A percentile compares a stretch with the other conserved stretches of the same genome.
Conservation (phyloP, 2,329 filamentous ascomycete genomes). For the Pseudohalonectria lignicola region DNA sequence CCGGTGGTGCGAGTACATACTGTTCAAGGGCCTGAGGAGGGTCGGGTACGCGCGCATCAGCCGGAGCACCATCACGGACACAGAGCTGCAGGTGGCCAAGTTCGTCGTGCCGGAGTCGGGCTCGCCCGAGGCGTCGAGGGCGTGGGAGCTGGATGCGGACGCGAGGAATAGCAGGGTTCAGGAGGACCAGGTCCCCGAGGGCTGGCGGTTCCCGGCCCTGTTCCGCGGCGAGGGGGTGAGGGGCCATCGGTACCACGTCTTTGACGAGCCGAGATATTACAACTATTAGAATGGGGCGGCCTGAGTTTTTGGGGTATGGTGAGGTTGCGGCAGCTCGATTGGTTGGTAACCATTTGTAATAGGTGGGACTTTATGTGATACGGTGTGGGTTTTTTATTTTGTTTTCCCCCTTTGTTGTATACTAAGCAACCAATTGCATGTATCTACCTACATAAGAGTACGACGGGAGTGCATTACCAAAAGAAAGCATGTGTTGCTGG, state of each 20-base stretch:
- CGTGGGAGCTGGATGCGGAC: slow-evolving; percentile 30
- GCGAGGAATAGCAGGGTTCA: slow-evolving; percentile 46
- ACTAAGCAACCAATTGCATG: no score
- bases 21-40: slow-evolving; percentile 81
- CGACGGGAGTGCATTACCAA: no score
- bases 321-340: neutral
- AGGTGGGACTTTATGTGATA: neutral
- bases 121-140: slow-evolving; percentile 33
- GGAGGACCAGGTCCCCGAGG: slow-evolving; percentile 66
- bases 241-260: slow-evolving; percentile 89
- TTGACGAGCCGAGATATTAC: slow-evolving; percentile 77
- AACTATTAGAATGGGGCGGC: slow-evolving; percentile 17
- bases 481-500: no score
- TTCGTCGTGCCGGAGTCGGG: slow-evolving; percentile 71
- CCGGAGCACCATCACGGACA: slow-evolving; percentile 88
- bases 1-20: slow-evolving; percentile 96
- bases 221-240: slow-evolving; percentile 81
- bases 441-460: no score
- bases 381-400: neutral
- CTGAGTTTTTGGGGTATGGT: neutral
- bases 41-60: slow-evolving; percentile 85
- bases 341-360: neutral
- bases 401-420: neutral
- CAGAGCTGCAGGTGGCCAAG: slow-evolving; percentile 92
- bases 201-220: slow-evolving; percentile 70